phyloP scores from a whole-genome alignment of 768 basidiomycete species.

The Tricholoma hemisulphureum region DNA sequence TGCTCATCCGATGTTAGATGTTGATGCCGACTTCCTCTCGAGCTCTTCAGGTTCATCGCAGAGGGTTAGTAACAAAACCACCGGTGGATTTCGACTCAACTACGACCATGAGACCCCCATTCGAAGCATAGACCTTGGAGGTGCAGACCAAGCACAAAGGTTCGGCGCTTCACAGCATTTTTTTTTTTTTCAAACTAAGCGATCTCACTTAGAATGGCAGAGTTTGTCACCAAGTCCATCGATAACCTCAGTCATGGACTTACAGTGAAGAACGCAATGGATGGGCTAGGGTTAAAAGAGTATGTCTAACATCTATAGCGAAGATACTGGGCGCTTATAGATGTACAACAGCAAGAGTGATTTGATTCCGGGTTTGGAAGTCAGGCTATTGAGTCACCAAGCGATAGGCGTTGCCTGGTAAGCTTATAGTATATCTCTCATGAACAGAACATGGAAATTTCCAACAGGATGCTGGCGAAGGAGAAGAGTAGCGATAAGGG shows the following conservation, averaged over 20 bases:
- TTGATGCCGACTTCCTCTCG: conserved; percentile 21
- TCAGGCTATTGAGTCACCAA: conserved; percentile 72
- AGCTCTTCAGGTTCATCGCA: conserved; percentile 14
- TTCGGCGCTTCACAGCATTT: conserved; percentile 14
- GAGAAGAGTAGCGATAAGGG: conserved; percentile 53
- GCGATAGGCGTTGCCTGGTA: conserved; percentile 75
- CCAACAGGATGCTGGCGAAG: conserved; percentile 64
- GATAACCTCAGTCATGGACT: conserved; percentile 55
- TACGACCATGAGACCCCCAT: conserved; percentile 52
- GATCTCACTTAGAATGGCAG: conserved; percentile 46
- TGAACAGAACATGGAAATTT: background rate
- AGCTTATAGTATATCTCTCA: conserved; percentile 5
- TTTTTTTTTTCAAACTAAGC: background rate
- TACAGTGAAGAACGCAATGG: conserved; percentile 51
- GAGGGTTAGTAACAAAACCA: background rate
- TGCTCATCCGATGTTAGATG: background rate
- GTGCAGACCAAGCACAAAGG: conserved; percentile 55
- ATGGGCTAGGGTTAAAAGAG: conserved; percentile 51
- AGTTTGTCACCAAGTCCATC: conserved; percentile 60
- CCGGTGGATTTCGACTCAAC: conserved; percentile 42
- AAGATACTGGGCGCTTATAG: background rate
- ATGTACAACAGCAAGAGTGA: conserved; percentile 43
- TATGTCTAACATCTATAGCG: conserved; percentile 23
- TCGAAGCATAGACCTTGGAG: conserved; percentile 53
- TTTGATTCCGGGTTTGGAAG: conserved; percentile 64